These are phyloP conservation scores for Peterozyma toletana DNA, from an alignment of 805 yeast species.

Conservation along the genomic window DNA sequence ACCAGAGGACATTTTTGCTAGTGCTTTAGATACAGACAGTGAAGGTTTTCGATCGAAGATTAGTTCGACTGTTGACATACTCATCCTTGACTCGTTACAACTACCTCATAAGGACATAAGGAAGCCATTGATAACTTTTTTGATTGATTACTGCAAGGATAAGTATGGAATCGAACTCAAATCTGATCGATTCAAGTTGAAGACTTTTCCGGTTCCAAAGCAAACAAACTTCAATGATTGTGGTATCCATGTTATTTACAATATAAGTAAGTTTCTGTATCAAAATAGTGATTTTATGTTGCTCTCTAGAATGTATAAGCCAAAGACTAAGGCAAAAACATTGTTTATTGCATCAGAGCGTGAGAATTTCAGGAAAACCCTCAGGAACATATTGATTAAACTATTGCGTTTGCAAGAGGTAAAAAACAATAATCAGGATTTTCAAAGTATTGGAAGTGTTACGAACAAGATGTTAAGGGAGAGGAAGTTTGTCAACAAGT, in stretches of 20 bases:
- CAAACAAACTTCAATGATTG: constrained; percentile 92
- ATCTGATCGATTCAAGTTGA: constrained; percentile 19
- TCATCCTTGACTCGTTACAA: constrained; percentile 71
- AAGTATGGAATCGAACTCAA: constrained; percentile 30
- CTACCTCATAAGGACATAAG: constrained; percentile 47
- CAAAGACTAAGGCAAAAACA: constrained; percentile 8
- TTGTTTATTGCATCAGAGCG: constrained; percentile 20
- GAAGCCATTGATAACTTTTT: constrained; percentile 47
- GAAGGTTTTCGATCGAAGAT: neutral
- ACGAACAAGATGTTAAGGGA: constrained; percentile 3
- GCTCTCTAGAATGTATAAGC: constrained; percentile 11
- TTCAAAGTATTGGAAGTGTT: constrained; percentile 16
- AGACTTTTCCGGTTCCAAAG: constrained; percentile 58
- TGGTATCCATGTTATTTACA: constrained; percentile 85
- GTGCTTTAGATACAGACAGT: neutral
- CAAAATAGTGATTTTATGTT: constrained; percentile 34
- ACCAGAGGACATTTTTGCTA: neutral
- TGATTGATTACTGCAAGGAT: constrained; percentile 65
- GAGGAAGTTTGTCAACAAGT: too few species aligned
- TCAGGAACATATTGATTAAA: constrained; percentile 16
- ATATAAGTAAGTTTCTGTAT: constrained; percentile 50
- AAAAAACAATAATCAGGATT: constrained; percentile 14
- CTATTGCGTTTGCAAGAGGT: constrained; percentile 20
- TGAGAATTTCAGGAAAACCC: constrained; percentile 14
- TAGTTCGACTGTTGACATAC: constrained; percentile 24